Evolutionary conservation across 73 alveolate genomes (phyloP), one percentile per base, ranked within the genome.

Genomic region (Symbiodinium pilosum): DNA sequence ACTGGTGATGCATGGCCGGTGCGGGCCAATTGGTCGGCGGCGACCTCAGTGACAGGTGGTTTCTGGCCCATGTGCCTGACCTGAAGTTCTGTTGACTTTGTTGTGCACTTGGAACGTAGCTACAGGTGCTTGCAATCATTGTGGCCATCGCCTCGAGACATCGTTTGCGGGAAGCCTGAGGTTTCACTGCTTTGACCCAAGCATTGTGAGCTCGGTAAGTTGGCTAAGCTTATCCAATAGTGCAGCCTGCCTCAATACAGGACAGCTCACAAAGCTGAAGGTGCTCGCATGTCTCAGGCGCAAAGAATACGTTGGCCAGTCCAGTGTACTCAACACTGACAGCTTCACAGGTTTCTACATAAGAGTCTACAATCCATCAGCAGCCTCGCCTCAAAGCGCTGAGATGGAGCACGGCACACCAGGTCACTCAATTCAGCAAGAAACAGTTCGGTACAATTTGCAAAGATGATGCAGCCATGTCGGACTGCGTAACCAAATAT

Each of bases 1-100:
- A 91, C 96, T n/a, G 96, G 96, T 39, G 41, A n/a, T 3, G 96
- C 96, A 9, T 30, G 26, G 24, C 39, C 81, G n/a, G 41, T 73
- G 20, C 44, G 85, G 85, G 85, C 85, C 43, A 73, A 36, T 43
- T 73, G 41, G 44, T 73, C 43, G 85, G 85, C 30, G 43, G 47
- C 12, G 41, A 34, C 32, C 43, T 16, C 1, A 26, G 85, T 52
- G 69, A 52, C 20, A 52, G 69, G 20, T 52, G 69, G 20, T 12
- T 52, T 12, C 28, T 52, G 28, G 20, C 9, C 69, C 9, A 12
- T 12, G 20, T 20, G 28, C 9, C 28, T 12, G 20, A 12, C 69
- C 9, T 52, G 9, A 20, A 52, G 20, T 12, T 52, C 69, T 12
- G 28, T 52, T 20, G 28, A 12, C 69, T 9, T 52, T 52, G 69